phyloP scores from a whole-genome alignment of 306 rosid genomes.

The Lathyrus aphaca region DNA sequence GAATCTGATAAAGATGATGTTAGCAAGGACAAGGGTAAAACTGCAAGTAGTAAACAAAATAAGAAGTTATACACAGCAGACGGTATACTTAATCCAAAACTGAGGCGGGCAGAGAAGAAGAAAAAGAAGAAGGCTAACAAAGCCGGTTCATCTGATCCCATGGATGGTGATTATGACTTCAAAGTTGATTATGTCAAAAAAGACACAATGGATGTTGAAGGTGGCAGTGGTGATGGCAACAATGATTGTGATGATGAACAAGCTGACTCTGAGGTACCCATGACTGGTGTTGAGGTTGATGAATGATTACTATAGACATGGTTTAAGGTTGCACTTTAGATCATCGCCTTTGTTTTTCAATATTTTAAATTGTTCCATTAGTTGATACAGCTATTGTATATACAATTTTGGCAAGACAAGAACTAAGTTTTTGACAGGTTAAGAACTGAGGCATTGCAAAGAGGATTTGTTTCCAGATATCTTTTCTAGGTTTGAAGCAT shows the following conservation, averaged over 20 bases:
- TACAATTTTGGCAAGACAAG: slow-evolving; percentile 23
- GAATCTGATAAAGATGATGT: slow-evolving; percentile 47
- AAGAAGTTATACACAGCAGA: too few species aligned
- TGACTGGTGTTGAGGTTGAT: slow-evolving; percentile 42
- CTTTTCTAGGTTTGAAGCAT: background rate
- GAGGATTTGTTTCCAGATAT: too few species aligned
- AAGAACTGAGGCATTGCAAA: too few species aligned
- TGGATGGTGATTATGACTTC: too few species aligned
- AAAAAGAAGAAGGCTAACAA: too few species aligned
- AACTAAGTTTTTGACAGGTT: background rate
- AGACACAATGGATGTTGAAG: slow-evolving; percentile 65
- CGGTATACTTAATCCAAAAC: too few species aligned
- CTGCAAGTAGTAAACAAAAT: slow-evolving; percentile 62
- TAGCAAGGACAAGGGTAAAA: slow-evolving; percentile 55
- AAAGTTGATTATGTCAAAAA: slow-evolving; percentile 62
- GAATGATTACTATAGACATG: slow-evolving; percentile 30
- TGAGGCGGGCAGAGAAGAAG: too few species aligned
- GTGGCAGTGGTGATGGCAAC: slow-evolving; percentile 35
- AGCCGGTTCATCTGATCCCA: too few species aligned
- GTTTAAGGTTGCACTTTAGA: background rate
- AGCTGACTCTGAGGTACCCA: slow-evolving; percentile 43
- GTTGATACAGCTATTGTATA: background rate
- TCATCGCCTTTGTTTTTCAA: background rate
- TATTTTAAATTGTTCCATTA: slow-evolving; percentile 4
- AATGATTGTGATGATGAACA: slow-evolving; percentile 28